A percentile compares a stretch with the other conserved stretches of the same genome.
Evolutionary conservation across 1,284 basidiomycete genomes (phyloP).

Genomic region (Trichosporon faecale): DNA sequence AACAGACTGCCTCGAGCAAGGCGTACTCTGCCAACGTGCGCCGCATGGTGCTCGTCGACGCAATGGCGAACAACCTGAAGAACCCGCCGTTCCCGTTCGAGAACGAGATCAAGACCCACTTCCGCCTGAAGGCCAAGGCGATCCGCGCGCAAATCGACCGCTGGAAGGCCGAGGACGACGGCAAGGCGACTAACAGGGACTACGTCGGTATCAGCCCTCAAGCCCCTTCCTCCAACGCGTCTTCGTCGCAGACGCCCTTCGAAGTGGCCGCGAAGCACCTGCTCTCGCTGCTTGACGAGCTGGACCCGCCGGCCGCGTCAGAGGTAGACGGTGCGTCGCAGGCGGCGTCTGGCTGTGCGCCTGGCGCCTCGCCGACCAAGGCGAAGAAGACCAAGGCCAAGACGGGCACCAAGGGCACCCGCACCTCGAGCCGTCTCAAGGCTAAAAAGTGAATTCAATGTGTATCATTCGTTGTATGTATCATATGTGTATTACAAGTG

Average conservation of each 20-base stretch:
- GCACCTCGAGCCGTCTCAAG: not conserved
- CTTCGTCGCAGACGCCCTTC: conserved; percentile 20
- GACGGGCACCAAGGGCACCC: not conserved
- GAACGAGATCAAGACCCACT: conserved; percentile 81
- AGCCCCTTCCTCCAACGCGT: not conserved
- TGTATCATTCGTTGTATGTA: not conserved
- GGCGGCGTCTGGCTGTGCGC: too few species aligned
- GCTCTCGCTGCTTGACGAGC: conserved; percentile 29
- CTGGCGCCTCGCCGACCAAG: not conserved
- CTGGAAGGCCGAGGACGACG: conserved; percentile 38
- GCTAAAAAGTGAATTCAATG: not conserved
- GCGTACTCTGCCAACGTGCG: conserved; percentile 69
- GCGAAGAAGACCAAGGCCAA: not conserved
- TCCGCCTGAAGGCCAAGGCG: conserved; percentile 71
- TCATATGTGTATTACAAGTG: not conserved
- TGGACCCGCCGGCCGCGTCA: conserved; percentile 9
- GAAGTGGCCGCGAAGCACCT: conserved; percentile 27
- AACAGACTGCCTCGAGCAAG: conserved; percentile 57
- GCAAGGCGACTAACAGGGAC: conserved; percentile 16
- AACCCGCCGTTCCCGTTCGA: conserved; percentile 64
- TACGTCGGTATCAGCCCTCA: not conserved
- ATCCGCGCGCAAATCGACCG: conserved; percentile 70
- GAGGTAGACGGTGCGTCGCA: not conserved
- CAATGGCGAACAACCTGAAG: conserved; percentile 69
- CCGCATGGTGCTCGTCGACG: conserved; percentile 80